A percentile compares a stretch with the other conserved stretches of the same genome.
These are phyloP conservation scores for Tulasnella sp. DNA, from an alignment of 768 basidiomycete species.

Conservation along the genomic window DNA sequence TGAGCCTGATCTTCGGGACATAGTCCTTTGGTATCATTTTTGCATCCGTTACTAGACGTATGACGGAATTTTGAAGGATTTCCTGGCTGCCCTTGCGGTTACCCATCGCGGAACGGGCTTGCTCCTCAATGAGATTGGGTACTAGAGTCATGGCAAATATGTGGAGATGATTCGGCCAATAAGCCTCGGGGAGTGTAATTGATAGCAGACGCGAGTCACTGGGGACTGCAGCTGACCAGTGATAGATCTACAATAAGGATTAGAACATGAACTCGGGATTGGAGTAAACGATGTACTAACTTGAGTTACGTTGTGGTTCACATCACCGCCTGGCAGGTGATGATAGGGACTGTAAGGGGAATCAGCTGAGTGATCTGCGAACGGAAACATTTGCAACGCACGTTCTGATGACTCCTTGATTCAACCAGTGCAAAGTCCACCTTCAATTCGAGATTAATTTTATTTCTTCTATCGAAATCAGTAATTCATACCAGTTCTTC, in stretches of 20 bases:
- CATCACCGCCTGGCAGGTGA: neutral
- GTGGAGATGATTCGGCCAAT: conserved; percentile 26
- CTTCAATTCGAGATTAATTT: conserved; percentile 1
- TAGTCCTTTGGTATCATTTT: neutral
- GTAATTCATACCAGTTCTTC: conserved; percentile 17
- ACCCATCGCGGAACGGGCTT: neutral
- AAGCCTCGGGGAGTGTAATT: conserved; percentile 33
- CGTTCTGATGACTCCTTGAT: conserved; percentile 19
- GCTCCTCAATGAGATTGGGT: conserved; percentile 6
- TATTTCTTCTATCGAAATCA: neutral
- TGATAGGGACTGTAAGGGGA: conserved; percentile 19
- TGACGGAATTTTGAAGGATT: too few relatives aligned
- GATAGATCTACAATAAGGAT: too few relatives aligned
- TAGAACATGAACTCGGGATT: too few relatives aligned
- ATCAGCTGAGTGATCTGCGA: neutral
- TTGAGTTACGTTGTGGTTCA: conserved; percentile 21
- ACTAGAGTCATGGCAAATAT: conserved; percentile 20
- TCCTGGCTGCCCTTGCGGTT: too few relatives aligned
- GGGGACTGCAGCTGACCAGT: conserved; percentile 21
- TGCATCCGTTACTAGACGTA: neutral
- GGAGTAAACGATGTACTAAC: too few relatives aligned
- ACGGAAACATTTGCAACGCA: neutral
- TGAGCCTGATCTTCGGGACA: neutral
- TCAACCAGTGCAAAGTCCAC: conserved; percentile 22
- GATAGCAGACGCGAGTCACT: conserved; percentile 31